These are phyloP conservation scores for Agaricus subrufescens DNA, from an alignment of 768 basidiomycete genomes.

Conservation along the genomic window DNA sequence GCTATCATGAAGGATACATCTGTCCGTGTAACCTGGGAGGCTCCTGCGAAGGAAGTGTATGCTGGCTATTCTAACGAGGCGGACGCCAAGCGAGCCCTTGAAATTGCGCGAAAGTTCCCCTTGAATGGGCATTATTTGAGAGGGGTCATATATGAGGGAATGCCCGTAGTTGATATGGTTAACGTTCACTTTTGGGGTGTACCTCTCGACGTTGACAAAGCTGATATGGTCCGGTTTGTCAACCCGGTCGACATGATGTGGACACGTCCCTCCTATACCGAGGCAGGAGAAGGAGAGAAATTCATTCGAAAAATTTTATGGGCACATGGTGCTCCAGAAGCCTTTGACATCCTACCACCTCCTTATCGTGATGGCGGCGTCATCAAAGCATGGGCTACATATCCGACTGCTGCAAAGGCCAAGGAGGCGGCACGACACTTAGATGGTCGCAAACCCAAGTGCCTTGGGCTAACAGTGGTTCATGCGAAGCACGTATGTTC, in stretches of 20 bases:
- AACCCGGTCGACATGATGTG: constrained; percentile 47
- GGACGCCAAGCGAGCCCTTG: constrained; percentile 48
- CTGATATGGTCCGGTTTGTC: constrained; percentile 41
- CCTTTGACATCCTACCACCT: constrained; percentile 27
- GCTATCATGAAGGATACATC: constrained; percentile 47
- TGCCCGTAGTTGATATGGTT: constrained; percentile 52
- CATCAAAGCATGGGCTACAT: constrained; percentile 53
- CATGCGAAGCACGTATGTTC: constrained; percentile 51
- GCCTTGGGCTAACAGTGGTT: constrained; percentile 41
- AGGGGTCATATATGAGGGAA: constrained; percentile 48
- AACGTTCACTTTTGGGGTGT: constrained; percentile 59
- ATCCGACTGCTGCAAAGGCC: constrained; percentile 48
- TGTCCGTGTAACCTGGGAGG: constrained; percentile 57
- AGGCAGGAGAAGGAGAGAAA: constrained; percentile 30
- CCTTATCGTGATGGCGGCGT: constrained; percentile 47
- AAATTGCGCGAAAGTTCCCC: constrained; percentile 29
- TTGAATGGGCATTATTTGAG: constrained; percentile 37
- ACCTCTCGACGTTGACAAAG: constrained; percentile 37
- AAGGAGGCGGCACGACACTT: constrained; percentile 42
- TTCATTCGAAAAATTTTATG: constrained; percentile 29
- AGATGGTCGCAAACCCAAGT: constrained; percentile 39
- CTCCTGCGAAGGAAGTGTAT: constrained; percentile 52
- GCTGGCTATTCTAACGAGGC: constrained; percentile 53
- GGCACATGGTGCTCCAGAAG: constrained; percentile 21
- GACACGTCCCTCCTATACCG: constrained; percentile 39